Percentiles rank a stretch among this genome's conserved stretches.
These are phyloP conservation scores for Aureobasidium sp. DNA, from an alignment of 2,329 filamentous ascomycete genomes.

Conservation along the genomic window DNA sequence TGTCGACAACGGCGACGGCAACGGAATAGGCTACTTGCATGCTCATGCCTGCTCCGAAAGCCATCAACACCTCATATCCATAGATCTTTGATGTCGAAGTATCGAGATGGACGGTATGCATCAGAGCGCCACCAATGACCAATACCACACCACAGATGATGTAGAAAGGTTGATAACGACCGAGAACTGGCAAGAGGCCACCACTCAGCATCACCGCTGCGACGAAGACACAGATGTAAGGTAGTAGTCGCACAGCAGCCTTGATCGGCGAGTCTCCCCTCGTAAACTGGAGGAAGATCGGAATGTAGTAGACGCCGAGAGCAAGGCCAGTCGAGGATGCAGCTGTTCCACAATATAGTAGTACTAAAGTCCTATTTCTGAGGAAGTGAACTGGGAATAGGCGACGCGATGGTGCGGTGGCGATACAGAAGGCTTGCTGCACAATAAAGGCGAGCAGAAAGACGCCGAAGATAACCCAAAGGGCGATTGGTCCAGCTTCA, in stretches of 20 bases:
- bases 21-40: conserved; percentile 21
- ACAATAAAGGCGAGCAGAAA: conserved; percentile 39
- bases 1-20: conserved; percentile 16
- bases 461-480: conserved; percentile 43
- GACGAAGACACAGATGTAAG: conserved; percentile 28
- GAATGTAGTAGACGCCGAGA: conserved; percentile 44
- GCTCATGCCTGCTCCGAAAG: conserved; percentile 19
- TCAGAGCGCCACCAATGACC: conserved; percentile 31
- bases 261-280: conserved; percentile 37
- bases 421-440: conserved; percentile 46
- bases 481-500: conserved; percentile 37
- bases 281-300: conserved; percentile 42
- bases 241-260: conserved; percentile 38
- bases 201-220: background rate
- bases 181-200: conserved; percentile 32
- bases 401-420: conserved; percentile 39
- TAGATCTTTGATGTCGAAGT: conserved; percentile 23
- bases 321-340: background rate
- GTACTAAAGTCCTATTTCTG: background rate
- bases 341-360: background rate
- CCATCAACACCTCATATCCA: conserved; percentile 21
- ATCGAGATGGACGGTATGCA: conserved; percentile 24
- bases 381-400: conserved; percentile 45
- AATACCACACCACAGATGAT: conserved; percentile 31
- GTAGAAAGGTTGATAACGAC: conserved; percentile 38